These are phyloP conservation scores for Zygoascus sp. DNA, from an alignment of 1,139 yeast genomes.

Conservation along the genomic window DNA sequence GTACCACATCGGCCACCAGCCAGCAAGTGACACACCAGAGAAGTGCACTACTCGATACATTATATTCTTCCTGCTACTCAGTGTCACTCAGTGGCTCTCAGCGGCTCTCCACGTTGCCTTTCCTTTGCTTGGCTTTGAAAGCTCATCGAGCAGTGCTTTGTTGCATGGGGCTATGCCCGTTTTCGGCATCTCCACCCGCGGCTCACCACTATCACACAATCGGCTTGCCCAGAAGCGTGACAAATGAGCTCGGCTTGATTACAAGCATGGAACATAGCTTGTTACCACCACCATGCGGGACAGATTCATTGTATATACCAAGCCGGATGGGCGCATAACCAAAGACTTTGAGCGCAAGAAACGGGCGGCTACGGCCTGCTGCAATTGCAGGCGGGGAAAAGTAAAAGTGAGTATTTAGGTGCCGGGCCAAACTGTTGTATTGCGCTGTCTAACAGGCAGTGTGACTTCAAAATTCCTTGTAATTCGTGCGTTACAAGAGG, in stretches of 20 bases:
- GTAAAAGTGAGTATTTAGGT: conserved; percentile 13
- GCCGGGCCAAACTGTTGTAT: not conserved
- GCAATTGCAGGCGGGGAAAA: conserved; percentile 14
- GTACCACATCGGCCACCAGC: too few species aligned
- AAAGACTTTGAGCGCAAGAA: conserved; percentile 17
- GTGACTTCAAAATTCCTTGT: conserved; percentile 17
- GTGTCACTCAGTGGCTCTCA: too few species aligned
- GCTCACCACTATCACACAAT: not conserved
- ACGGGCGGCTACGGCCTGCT: conserved; percentile 14
- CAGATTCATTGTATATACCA: conserved; percentile 15
- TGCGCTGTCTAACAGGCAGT: conserved; percentile 2
- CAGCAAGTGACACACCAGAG: too few species aligned
- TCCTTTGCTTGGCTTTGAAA: too few species aligned
- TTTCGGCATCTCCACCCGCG: not conserved
- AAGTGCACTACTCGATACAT: too few species aligned
- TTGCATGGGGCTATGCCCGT: not conserved
- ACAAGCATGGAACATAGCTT: not conserved
- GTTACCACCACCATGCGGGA: conserved; percentile 4
- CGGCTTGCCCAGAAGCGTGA: not conserved
- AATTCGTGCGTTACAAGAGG: conserved; percentile 13
- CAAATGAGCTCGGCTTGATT: not conserved
- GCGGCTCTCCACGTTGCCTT: too few species aligned
- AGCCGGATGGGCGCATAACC: conserved; percentile 16
- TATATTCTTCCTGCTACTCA: too few species aligned
- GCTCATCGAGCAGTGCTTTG: too few species aligned